Base-by-base conservation (phyloP, 345 rosid species). In the Excoecaria cochinchinensis region DNA sequence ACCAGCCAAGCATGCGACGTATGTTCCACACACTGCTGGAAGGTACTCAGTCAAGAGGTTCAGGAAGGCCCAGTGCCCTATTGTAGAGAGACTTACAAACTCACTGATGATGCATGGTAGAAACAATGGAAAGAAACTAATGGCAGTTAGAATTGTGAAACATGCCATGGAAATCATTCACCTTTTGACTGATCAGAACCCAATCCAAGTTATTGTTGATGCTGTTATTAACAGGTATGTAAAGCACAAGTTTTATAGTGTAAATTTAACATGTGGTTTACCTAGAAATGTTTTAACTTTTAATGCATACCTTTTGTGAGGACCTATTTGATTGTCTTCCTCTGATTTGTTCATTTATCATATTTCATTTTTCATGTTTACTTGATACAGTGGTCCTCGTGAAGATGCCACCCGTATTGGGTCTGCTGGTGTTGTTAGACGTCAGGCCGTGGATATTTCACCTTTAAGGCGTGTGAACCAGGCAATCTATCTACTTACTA, bases 381-480 rank as follows among this genome's bases (percentile, higher is more conserved):
- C 17, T 51, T 56, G 48, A 47, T 40, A 11, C 71, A 95, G 99
- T 85, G 99, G 99, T 48, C 99, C 99, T 0, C 88, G 98, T 70
- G 99, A 95, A 74, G 99, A 92, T 84, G 99, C 99, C 9, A 92
- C 99, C 0, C 88, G 98, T 42, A 95, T 95, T 77, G 99, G 99
- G 13, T 95, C 97, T 69, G 98, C 99, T 72, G 99, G 99, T 88
- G 97, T 92, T 77, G 99, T 95, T 17, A 88, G 99, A 81, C 92
- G 98, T 62, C 99, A 95, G 83, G 99, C 97, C 4, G 98, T 95
- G 64, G 99, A 92, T 91, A 91, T 95, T 84, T 92, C 98, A 73
- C 99, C 99, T 3, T 75, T 95, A 39, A 86, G 98, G 39, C 93
- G 98, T 57, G 98, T 95, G 17, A 95, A 95, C 74, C 97, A 91